These are phyloP conservation scores for Yamadazyma sp. DNA, from an alignment of 805 yeast species.

Conservation along the genomic window DNA sequence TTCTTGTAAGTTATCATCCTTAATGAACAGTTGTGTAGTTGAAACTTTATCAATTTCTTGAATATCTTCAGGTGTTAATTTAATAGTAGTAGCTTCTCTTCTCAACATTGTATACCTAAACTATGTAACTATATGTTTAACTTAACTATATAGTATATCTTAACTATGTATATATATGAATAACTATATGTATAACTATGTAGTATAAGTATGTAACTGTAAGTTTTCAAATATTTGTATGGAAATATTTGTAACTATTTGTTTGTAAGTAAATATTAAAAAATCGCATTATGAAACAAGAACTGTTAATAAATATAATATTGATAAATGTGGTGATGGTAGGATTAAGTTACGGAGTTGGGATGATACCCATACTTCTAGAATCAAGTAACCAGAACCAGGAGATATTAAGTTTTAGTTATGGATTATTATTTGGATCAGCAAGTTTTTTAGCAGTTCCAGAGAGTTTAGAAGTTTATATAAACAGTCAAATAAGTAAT, in stretches of 20 bases:
- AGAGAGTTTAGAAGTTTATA: slow-evolving; percentile 12
- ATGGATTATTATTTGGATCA: slow-evolving; percentile 14
- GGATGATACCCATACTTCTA: slow-evolving; percentile 11
- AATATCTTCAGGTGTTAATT: slow-evolving; percentile 67
- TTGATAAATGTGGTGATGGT: slow-evolving; percentile 12
- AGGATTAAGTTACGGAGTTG: slow-evolving; percentile 12
- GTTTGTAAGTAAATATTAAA: too few species aligned
- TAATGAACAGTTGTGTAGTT: slow-evolving; percentile 6
- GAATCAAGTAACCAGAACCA: slow-evolving; percentile 8
- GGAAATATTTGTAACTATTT: too few species aligned
- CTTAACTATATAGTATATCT: too few species aligned
- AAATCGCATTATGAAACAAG: slow-evolving; percentile 1
- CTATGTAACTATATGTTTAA: too few species aligned
- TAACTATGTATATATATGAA: too few species aligned
- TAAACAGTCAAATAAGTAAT: too few species aligned
- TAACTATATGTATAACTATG: too few species aligned
- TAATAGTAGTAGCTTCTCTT: slow-evolving; percentile 67
- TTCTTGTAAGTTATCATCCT: slow-evolving; percentile 9
- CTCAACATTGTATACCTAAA: slow-evolving; percentile 51
- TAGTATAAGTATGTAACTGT: too few species aligned
- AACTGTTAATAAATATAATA: slow-evolving; percentile 7
- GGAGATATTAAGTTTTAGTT: slow-evolving; percentile 7
- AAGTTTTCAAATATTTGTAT: too few species aligned
- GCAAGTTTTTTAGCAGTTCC: slow-evolving; percentile 14
- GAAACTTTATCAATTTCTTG: slow-evolving; percentile 42